Evolutionary conservation across 768 basidiomycete species (phyloP).

Genomic region (Lactarius indigo): DNA sequence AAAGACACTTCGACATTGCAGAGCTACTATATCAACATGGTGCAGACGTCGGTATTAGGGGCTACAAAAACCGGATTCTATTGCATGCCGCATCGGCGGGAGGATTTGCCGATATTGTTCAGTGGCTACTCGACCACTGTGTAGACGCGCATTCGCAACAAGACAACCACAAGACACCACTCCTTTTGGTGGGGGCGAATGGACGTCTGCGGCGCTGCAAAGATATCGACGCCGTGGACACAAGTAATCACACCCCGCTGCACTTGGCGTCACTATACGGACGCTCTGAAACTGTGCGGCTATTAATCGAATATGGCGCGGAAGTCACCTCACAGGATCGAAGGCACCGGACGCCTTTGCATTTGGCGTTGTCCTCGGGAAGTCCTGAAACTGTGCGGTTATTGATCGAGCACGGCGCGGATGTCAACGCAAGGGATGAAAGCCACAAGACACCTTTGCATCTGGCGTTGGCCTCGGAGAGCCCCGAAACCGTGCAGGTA

Average conservation of each 20-base stretch:
- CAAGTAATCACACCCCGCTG: background rate
- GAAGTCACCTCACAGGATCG: background rate
- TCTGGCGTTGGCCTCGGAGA: too few species aligned
- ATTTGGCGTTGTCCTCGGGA: background rate
- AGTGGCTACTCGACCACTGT: background rate
- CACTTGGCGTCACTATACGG: background rate
- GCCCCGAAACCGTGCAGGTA: too few species aligned
- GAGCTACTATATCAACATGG: background rate
- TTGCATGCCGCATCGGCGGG: background rate
- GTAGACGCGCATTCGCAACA: background rate
- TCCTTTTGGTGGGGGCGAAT: background rate
- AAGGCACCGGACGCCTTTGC: background rate
- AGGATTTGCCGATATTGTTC: background rate
- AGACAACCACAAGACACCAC: background rate
- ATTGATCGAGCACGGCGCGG: too few species aligned
- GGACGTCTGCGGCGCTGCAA: background rate
- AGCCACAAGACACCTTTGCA: too few species aligned
- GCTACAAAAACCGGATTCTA: background rate
- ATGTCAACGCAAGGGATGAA: too few species aligned
- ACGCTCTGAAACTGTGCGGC: background rate
- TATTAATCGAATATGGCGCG: background rate
- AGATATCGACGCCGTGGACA: background rate
- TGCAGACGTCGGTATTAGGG: background rate
- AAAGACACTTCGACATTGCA: background rate
- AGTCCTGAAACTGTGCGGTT: too few species aligned